Evolutionary conservation across 495 filamentous ascomycete species (phyloP).

Genomic region (Chlorociboria aeruginascens): DNA sequence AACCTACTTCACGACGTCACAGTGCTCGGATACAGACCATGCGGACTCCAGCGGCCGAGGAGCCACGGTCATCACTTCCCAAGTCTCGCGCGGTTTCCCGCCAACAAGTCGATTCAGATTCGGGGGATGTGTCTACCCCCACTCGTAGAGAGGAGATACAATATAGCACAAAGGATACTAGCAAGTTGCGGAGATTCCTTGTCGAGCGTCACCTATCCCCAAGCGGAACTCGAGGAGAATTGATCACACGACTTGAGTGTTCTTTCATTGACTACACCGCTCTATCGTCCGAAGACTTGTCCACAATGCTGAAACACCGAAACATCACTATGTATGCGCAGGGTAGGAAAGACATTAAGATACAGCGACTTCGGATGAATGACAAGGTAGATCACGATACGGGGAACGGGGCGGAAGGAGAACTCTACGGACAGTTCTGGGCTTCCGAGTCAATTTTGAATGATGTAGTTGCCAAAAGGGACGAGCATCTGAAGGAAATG

Average conservation of each 20-base stretch:
- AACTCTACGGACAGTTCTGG: background rate
- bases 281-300: background rate
- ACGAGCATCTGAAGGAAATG: background rate
- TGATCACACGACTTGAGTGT: constrained; percentile 5
- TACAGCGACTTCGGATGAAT: constrained; percentile 1
- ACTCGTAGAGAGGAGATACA: background rate
- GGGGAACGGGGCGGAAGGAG: background rate
- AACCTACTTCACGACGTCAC: too few relatives aligned
- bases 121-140: background rate
- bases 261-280: background rate
- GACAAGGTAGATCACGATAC: constrained; percentile 3
- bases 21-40: too few relatives aligned
- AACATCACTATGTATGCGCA: background rate
- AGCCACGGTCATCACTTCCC: too few relatives aligned
- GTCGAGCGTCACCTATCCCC: background rate
- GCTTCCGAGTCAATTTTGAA: background rate
- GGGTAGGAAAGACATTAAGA: constrained; percentile 2
- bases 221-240: constrained; percentile 1
- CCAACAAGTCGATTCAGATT: background rate
- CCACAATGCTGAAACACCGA: background rate
- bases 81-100: background rate
- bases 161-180: constrained; percentile 8
- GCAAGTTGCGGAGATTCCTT: constrained; percentile 2
- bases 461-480: background rate
- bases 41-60: too few relatives aligned